A percentile compares a stretch with the other conserved stretches of the same genome.
Evolutionary conservation across 164 flowering plant genomes (phyloP).

Genomic region (Amborella trichopoda): DNA sequence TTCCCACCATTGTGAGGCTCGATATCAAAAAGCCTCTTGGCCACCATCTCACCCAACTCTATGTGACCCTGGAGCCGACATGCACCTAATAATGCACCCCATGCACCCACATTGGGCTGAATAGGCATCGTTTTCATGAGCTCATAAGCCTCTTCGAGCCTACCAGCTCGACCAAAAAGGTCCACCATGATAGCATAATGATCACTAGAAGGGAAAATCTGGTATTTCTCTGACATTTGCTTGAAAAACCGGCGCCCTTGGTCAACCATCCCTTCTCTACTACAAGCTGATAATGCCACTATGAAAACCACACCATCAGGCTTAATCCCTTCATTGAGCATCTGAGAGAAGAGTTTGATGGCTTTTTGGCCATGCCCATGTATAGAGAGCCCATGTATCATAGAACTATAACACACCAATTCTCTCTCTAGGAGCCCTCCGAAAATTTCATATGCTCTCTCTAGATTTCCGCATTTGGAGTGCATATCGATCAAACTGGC

Average conservation of each 20-base stretch:
- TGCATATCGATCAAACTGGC: conserved; percentile 10
- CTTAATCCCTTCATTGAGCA: conserved; percentile 6
- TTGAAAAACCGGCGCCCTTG: conserved; percentile 9
- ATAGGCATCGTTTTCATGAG: conserved; percentile 9
- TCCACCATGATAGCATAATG: conserved; percentile 14
- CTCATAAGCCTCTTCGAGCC: conserved; percentile 6
- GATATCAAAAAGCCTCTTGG: conserved; percentile 6
- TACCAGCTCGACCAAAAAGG: conserved; percentile 8
- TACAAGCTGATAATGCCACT: conserved; percentile 7
- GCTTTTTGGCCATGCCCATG: conserved; percentile 11
- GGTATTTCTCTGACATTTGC: conserved; percentile 6
- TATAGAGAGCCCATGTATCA: conserved; percentile 10
- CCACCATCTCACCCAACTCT: conserved; percentile 11
- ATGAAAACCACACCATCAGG: conserved; percentile 10
- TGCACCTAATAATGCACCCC: conserved; percentile 14
- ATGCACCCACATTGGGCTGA: conserved; percentile 10
- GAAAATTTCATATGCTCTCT: conserved; percentile 10
- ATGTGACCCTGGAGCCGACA: conserved; percentile 8
- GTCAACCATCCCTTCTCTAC: conserved; percentile 8
- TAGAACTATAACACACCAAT: conserved; percentile 7
- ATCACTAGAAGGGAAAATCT: conserved; percentile 5
- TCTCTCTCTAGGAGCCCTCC: conserved; percentile 2
- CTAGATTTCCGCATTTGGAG: conserved; percentile 13
- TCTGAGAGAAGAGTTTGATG: conserved; percentile 5
- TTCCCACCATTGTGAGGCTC: conserved; percentile 11